Conservation (phyloP, 371 early-diverging fungal species). For the Rhizopus sp. region DNA sequence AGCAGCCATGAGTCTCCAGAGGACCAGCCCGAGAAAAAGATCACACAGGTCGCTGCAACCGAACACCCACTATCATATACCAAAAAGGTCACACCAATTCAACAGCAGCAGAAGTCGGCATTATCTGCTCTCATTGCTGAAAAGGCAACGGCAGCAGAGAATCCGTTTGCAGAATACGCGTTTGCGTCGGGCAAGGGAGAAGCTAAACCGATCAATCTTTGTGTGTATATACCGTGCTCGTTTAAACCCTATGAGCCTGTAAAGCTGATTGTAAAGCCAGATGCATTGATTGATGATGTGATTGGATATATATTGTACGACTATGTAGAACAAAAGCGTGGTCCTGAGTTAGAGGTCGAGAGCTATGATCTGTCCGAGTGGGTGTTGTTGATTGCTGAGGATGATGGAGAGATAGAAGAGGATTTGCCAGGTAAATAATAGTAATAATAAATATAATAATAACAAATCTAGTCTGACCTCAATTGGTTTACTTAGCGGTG, state of each 20-base stretch:
- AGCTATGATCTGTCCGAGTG: constrained; percentile 73
- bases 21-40: background rate
- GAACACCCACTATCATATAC: constrained; percentile 19
- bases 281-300: constrained; percentile 89
- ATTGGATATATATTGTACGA: constrained; percentile 87
- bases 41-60: background rate
- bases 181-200: constrained; percentile 68
- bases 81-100: constrained; percentile 11
- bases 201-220: constrained; percentile 58
- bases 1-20: background rate
- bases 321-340: constrained; percentile 69
- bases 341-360: constrained; percentile 66
- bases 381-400: constrained; percentile 92
- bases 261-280: constrained; percentile 71
- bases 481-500: constrained; percentile 57
- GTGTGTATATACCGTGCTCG: constrained; percentile 65
- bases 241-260: constrained; percentile 60
- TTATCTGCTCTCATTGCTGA: constrained; percentile 66
- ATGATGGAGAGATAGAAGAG: constrained; percentile 94
- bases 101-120: constrained; percentile 42
- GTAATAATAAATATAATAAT: background rate
- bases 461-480: background rate
- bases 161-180: constrained; percentile 76
- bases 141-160: constrained; percentile 61
- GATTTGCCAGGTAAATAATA: constrained; percentile 84